Evolutionary conservation across 192 early-diverging fungal genomes (phyloP).

Genomic region (Phlyctochytrium arcticum): DNA sequence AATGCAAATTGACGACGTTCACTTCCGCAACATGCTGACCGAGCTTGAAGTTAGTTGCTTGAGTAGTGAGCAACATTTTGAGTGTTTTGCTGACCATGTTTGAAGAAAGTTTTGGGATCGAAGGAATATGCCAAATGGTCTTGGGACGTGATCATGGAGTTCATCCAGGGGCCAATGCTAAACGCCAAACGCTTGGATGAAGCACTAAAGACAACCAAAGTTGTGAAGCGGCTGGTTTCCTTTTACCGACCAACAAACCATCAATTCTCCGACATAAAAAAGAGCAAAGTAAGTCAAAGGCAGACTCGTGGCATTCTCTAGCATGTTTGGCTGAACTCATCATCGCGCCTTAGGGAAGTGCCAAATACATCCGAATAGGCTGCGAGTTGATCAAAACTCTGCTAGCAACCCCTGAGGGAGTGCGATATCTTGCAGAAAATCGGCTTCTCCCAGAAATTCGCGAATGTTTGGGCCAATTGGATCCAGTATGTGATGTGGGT

Average conservation of each 20-base stretch:
- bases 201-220: conserved; percentile 62
- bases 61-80: neutral
- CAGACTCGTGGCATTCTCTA: conserved; percentile 7
- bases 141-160: conserved; percentile 70
- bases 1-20: conserved; percentile 65
- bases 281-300: conserved; percentile 39
- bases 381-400: conserved; percentile 67
- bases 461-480: conserved; percentile 69
- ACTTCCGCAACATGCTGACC: conserved; percentile 61
- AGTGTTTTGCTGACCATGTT: neutral
- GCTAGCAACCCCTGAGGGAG: conserved; percentile 57
- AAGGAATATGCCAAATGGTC: conserved; percentile 78
- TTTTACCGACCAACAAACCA: conserved; percentile 71
- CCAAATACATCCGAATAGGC: conserved; percentile 61
- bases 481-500: conserved; percentile 52
- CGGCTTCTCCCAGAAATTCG: conserved; percentile 67
- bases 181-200: conserved; percentile 74
- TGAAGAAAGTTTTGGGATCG: conserved; percentile 53
- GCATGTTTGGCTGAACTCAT: neutral
- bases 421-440: conserved; percentile 65
- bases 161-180: conserved; percentile 72
- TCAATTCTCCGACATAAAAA: conserved; percentile 65
- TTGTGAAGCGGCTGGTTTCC: conserved; percentile 64
- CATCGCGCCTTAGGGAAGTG: conserved; percentile 19
- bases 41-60: conserved; percentile 70